These are phyloP conservation scores for Paracamarosporium sp. DNA, from an alignment of 2,329 filamentous ascomycete species.

Conservation along the genomic window DNA sequence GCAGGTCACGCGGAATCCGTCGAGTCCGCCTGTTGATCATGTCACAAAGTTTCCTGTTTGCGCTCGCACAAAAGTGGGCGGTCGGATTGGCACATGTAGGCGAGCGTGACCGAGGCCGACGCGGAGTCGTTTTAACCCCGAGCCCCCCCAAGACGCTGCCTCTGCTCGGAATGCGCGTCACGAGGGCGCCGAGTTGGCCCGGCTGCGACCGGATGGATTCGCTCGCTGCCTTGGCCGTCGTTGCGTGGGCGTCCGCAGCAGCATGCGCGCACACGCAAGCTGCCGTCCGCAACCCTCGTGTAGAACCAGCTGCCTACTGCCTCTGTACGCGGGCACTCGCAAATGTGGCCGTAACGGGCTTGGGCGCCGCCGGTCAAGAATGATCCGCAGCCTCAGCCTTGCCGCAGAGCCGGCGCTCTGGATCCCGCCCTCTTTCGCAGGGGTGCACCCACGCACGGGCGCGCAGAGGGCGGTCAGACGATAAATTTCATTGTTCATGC, in stretches of 20 bases:
- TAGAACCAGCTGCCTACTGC: background rate
- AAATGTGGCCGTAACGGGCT: background rate
- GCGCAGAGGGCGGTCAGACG: background rate
- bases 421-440: constrained; percentile 4
- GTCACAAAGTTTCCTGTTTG: background rate
- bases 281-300: background rate
- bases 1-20: background rate
- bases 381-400: constrained; percentile 5
- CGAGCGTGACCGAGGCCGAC: constrained; percentile 1
- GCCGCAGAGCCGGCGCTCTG: constrained; percentile 2
- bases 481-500: background rate
- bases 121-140: constrained; percentile 1
- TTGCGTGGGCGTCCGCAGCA: constrained; percentile 3
- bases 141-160: background rate
- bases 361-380: background rate
- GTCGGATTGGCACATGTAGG: background rate
- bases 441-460: constrained; percentile 2
- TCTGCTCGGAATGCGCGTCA: background rate
- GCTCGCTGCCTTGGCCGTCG: background rate
- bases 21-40: background rate
- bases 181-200: background rate
- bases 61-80: background rate
- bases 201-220: constrained; percentile 2
- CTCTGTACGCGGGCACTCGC: background rate
- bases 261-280: background rate